phyloP scores from a whole-genome alignment of 768 basidiomycete genomes.

The Royoungia palumana region DNA sequence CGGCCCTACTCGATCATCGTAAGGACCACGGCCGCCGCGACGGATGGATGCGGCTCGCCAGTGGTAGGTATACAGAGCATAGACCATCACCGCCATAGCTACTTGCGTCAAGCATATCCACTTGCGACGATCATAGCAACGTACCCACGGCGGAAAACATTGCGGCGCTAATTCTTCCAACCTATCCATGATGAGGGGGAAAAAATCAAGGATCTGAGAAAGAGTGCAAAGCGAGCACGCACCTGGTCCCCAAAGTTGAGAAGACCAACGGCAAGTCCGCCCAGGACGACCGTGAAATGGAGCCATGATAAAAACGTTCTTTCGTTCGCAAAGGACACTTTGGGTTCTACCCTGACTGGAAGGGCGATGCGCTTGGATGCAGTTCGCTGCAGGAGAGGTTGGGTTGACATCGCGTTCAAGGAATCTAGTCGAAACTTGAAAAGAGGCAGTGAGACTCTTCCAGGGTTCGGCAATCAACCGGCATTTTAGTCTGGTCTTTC shows the following conservation, averaged over 20 bases:
- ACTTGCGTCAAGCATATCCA: conserved; percentile 10
- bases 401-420: conserved; percentile 76
- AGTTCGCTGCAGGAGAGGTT: conserved; percentile 94
- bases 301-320: conserved; percentile 98
- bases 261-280: conserved; percentile 91
- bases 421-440: neutral
- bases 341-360: conserved; percentile 91
- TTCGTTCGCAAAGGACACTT: conserved; percentile 93
- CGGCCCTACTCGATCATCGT: conserved; percentile 94
- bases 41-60: conserved; percentile 95
- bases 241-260: conserved; percentile 98
- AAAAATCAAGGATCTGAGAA: neutral
- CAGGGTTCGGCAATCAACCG: conserved; percentile 4
- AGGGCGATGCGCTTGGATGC: conserved; percentile 93
- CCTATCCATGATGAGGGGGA: conserved; percentile 39
- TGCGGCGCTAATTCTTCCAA: conserved; percentile 93
- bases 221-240: neutral
- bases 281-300: conserved; percentile 96
- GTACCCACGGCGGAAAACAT: conserved; percentile 94
- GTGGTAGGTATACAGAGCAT: conserved; percentile 93
- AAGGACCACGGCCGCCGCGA: conserved; percentile 86
- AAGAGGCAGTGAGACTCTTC: neutral
- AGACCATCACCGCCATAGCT: conserved; percentile 98
- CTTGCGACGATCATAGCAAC: conserved; percentile 23
- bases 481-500: conserved; percentile 12